Evolutionary conservation across 2,329 filamentous ascomycete species (phyloP).

Genomic region (Monosporascus ibericus): DNA sequence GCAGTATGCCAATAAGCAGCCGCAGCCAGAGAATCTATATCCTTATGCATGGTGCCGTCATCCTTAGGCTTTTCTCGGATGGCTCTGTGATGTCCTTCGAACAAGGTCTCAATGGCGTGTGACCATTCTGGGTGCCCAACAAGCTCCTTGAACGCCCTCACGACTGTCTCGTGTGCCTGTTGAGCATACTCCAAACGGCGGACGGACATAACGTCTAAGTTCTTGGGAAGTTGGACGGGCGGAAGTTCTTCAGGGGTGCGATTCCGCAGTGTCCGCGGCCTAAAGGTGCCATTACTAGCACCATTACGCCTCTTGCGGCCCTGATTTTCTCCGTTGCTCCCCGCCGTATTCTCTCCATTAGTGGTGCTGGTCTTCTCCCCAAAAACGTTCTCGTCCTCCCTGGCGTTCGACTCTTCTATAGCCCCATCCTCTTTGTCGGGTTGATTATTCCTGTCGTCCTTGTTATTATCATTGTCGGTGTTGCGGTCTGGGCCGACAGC

Average conservation of each 20-base stretch:
- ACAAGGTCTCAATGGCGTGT: neutral
- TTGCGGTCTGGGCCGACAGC: constrained; percentile 2
- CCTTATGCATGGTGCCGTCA: constrained; percentile 1
- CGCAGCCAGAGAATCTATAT: constrained; percentile 6
- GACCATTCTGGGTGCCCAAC: neutral
- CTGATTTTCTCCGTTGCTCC: constrained; percentile 14
- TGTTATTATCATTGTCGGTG: constrained; percentile 6
- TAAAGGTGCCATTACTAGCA: constrained; percentile 10
- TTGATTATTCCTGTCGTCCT: neutral
- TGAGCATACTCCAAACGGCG: constrained; percentile 28
- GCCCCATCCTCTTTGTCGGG: constrained; percentile 10
- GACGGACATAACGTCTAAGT: constrained; percentile 50
- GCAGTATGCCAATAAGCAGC: constrained; percentile 8
- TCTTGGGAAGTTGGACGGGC: constrained; percentile 48
- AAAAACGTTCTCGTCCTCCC: constrained; percentile 13
- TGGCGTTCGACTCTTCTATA: constrained; percentile 3
- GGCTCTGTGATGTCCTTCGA: neutral
- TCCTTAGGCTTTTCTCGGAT: neutral
- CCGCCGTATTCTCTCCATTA: neutral
- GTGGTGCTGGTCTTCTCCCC: constrained; percentile 10
- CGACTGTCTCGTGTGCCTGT: constrained; percentile 4
- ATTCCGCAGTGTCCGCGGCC: constrained; percentile 16
- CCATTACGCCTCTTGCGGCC: constrained; percentile 16
- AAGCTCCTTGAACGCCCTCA: constrained; percentile 10
- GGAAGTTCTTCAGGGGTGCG: constrained; percentile 37